phyloP scores from a whole-genome alignment of 1,284 basidiomycete species.

The Trichosporon coremiiforme region DNA sequence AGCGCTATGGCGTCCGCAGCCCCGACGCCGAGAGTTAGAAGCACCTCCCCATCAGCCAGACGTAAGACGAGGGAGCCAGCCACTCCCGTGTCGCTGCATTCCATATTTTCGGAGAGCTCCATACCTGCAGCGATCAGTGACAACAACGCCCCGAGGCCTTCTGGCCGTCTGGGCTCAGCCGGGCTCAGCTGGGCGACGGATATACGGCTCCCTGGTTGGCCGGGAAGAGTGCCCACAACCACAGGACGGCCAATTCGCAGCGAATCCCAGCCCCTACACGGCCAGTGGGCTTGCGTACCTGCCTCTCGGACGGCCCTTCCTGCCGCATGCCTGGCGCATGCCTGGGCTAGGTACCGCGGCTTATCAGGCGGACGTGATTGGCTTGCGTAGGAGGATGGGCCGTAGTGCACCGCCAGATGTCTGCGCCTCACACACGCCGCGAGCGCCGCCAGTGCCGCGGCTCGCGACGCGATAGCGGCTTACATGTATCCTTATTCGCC shows the following conservation, averaged over 20 bases:
- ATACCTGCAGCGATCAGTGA: neutral
- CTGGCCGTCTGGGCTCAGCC: neutral
- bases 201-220: neutral
- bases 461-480: neutral
- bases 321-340: too few species aligned
- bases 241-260: neutral
- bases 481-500: neutral
- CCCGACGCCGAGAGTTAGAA: neutral
- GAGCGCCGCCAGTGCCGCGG: too few species aligned
- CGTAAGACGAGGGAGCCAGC: too few species aligned
- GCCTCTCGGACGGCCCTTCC: too few species aligned
- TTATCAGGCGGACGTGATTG: neutral
- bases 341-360: too few species aligned
- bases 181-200: neutral
- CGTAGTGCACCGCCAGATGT: too few species aligned
- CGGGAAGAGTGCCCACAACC: too few species aligned
- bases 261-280: neutral
- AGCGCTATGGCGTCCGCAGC: neutral
- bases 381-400: too few species aligned
- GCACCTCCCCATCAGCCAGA: too few species aligned
- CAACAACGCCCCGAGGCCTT: neutral
- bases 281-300: neutral
- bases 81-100: too few species aligned
- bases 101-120: neutral
- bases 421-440: too few species aligned